These are phyloP conservation scores for Dioszegia aurantiaca DNA, from an alignment of 768 basidiomycete genomes.

Conservation along the genomic window DNA sequence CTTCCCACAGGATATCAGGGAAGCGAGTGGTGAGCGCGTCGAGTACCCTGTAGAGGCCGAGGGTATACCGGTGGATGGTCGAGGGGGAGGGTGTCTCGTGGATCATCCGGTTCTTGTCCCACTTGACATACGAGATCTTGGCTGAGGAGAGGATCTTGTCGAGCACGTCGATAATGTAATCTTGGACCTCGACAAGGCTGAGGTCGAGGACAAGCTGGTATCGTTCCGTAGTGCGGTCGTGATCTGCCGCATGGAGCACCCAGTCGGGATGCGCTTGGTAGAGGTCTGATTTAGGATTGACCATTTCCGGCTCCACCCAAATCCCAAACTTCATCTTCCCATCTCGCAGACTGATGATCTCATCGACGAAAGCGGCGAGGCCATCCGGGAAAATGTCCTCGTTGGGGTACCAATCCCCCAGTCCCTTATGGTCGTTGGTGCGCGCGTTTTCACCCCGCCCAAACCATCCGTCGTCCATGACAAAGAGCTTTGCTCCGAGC, in stretches of 20 bases:
- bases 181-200: constrained; percentile 25
- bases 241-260: constrained; percentile 22
- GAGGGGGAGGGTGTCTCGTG: constrained; percentile 29
- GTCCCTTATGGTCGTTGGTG: constrained; percentile 19
- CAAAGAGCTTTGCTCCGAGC: constrained; percentile 34
- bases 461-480: constrained; percentile 46
- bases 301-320: constrained; percentile 45
- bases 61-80: constrained; percentile 26
- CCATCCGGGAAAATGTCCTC: constrained; percentile 27
- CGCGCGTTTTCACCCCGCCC: constrained; percentile 30
- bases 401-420: constrained; percentile 38
- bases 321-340: constrained; percentile 32
- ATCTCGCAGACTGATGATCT: constrained; percentile 15
- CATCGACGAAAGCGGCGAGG: constrained; percentile 18
- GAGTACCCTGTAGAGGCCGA: constrained; percentile 37
- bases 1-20: constrained; percentile 38
- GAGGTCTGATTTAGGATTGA: constrained; percentile 34
- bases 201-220: constrained; percentile 38
- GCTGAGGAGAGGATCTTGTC: constrained; percentile 16
- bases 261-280: constrained; percentile 37
- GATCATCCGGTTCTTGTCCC: constrained; percentile 39
- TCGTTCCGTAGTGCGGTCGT: constrained; percentile 22
- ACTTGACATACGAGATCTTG: constrained; percentile 36
- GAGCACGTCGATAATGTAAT: constrained; percentile 30
- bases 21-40: constrained; percentile 33